phyloP scores from a whole-genome alignment of 2,329 filamentous ascomycete genomes.

The Thyridium curvatum region DNA sequence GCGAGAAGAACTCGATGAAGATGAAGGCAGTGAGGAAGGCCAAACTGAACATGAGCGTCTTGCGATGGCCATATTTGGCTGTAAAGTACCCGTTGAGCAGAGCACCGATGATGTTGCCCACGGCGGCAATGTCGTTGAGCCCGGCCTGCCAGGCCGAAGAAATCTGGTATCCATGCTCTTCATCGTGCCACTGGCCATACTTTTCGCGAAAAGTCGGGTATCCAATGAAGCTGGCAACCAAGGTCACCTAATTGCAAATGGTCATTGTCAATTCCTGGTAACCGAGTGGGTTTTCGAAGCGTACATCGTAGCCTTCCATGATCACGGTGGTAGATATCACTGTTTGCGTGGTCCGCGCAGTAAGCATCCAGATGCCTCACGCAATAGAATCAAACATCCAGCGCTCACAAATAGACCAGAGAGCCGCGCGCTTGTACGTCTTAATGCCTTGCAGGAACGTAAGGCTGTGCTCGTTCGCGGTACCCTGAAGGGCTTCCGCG shows the following conservation, averaged over 20 bases:
- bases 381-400: too few relatives aligned
- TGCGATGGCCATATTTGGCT: slow-evolving; percentile 33
- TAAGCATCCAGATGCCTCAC: slow-evolving; percentile 2
- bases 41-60: slow-evolving; percentile 34
- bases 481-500: slow-evolving; percentile 27
- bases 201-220: slow-evolving; percentile 30
- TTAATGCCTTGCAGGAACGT: slow-evolving; percentile 25
- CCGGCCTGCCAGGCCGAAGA: slow-evolving; percentile 45
- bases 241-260: slow-evolving; percentile 20
- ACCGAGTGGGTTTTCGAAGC: too few relatives aligned
- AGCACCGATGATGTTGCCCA: slow-evolving; percentile 29
- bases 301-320: slow-evolving; percentile 43
- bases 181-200: slow-evolving; percentile 29
- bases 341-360: too few relatives aligned
- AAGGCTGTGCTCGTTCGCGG: slow-evolving; percentile 28
- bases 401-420: slow-evolving; percentile 30
- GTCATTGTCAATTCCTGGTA: too few relatives aligned
- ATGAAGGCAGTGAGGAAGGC: slow-evolving; percentile 33
- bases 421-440: slow-evolving; percentile 31
- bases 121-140: slow-evolving; percentile 28
- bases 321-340: slow-evolving; percentile 21
- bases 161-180: slow-evolving; percentile 35
- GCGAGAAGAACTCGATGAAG: slow-evolving; percentile 43
- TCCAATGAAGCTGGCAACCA: slow-evolving; percentile 39
- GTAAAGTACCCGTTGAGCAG: slow-evolving; percentile 35